These are phyloP conservation scores for Cladosporium sphaerospermum DNA, from an alignment of 2,329 filamentous ascomycete genomes.

Conservation along the genomic window DNA sequence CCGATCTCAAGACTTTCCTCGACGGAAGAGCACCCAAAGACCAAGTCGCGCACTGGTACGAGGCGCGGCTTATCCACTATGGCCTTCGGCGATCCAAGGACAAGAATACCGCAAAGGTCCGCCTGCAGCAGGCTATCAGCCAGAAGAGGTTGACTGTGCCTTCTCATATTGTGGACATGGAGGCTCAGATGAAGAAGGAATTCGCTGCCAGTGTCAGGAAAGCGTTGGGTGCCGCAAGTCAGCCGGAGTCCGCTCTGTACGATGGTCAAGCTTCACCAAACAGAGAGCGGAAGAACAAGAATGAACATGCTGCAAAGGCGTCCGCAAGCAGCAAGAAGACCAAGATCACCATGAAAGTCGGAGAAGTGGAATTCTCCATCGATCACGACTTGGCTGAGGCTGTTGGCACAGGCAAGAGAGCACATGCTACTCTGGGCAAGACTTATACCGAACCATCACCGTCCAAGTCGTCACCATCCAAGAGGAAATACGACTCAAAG, in stretches of 20 bases:
- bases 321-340: slow-evolving; percentile 17
- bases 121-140: slow-evolving; percentile 53
- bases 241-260: not conserved
- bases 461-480: not conserved
- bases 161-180: slow-evolving; percentile 42
- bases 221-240: slow-evolving; percentile 29
- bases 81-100: slow-evolving; percentile 51
- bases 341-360: slow-evolving; percentile 23
- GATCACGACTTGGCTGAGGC: slow-evolving; percentile 15
- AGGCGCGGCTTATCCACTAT: slow-evolving; percentile 58
- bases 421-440: slow-evolving; percentile 5
- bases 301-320: slow-evolving; percentile 13
- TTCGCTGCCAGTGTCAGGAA: slow-evolving; percentile 48
- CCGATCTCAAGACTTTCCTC: slow-evolving; percentile 21
- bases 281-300: slow-evolving; percentile 22
- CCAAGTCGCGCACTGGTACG: slow-evolving; percentile 55
- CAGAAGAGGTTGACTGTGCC: slow-evolving; percentile 46
- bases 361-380: slow-evolving; percentile 21
- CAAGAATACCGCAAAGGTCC: slow-evolving; percentile 54
- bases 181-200: slow-evolving; percentile 52
- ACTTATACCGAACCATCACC: not conserved
- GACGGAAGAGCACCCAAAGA: slow-evolving; percentile 35
- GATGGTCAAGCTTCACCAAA: slow-evolving; percentile 5
- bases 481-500: no score
- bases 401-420: slow-evolving; percentile 13